These are phyloP conservation scores for Sporothrix sp. DNA, from an alignment of 2,329 filamentous ascomycete genomes.

Conservation along the genomic window DNA sequence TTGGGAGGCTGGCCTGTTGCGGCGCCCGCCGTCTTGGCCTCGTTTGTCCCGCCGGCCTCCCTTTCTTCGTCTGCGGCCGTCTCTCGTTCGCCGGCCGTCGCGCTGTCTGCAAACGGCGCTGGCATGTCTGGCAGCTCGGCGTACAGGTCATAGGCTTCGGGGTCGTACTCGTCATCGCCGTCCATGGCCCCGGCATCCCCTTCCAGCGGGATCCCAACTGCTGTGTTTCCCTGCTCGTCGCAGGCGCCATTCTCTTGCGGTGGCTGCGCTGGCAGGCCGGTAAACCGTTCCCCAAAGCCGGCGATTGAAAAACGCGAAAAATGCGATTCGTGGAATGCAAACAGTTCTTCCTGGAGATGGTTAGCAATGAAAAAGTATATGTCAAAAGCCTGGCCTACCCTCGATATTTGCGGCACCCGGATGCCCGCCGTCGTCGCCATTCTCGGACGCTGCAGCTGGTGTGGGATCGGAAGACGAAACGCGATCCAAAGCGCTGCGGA, in stretches of 20 bases:
- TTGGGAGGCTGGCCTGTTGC: constrained; percentile 17
- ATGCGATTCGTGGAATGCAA: constrained; percentile 49
- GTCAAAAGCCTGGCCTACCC: constrained; percentile 30
- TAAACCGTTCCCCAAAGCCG: constrained; percentile 39
- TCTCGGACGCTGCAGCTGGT: background rate
- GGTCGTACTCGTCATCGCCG: constrained; percentile 62
- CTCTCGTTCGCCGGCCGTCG: constrained; percentile 10
- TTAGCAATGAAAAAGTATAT: background rate
- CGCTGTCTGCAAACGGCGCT: background rate
- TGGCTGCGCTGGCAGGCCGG: background rate
- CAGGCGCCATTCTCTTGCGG: background rate
- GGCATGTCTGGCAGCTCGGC: background rate
- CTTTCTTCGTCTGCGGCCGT: constrained; percentile 11
- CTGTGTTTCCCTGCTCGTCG: background rate
- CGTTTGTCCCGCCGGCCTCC: background rate
- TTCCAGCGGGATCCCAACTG: no score
- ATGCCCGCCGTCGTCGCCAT: constrained; percentile 9
- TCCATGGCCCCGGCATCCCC: background rate
- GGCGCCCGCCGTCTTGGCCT: no score
- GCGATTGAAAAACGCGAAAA: constrained; percentile 41
- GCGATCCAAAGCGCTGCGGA: background rate
- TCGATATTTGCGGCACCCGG: constrained; percentile 27
- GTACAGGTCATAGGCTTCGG: background rate
- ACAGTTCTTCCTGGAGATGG: constrained; percentile 44
- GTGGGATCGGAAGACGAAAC: background rate